These are phyloP conservation scores for Eragrostis nindensis DNA, from an alignment of 176 grass and related monocot genomes.

Conservation along the genomic window DNA sequence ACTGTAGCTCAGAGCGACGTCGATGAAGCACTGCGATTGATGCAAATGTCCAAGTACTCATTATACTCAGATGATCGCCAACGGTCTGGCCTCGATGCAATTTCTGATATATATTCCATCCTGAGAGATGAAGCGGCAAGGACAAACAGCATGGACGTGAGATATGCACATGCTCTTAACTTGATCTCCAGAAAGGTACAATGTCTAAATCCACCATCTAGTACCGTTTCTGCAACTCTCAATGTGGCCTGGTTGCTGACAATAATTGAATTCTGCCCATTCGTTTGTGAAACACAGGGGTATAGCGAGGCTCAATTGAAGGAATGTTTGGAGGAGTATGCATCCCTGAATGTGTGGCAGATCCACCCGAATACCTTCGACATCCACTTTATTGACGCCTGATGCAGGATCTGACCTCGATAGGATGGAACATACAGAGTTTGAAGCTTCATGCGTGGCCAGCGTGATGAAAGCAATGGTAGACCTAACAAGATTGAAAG, in stretches of 20 bases:
- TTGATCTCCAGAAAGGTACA: slow-evolving; percentile 99
- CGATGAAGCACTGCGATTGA: slow-evolving; percentile 86
- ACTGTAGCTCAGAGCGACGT: slow-evolving; percentile 90
- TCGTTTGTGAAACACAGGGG: slow-evolving; percentile 60
- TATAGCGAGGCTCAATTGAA: slow-evolving; percentile 97
- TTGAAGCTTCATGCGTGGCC: neutral
- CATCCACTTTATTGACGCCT: slow-evolving; percentile 93
- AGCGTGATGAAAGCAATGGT: neutral
- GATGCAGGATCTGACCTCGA: neutral
- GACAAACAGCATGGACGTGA: slow-evolving; percentile 82
- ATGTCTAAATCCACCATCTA: neutral
- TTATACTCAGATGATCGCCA: slow-evolving; percentile 93
- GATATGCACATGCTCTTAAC: slow-evolving; percentile 94
- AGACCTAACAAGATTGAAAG: slow-evolving; percentile 34
- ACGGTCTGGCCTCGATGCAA: slow-evolving; percentile 89
- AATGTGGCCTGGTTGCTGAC: slow-evolving; percentile 8
- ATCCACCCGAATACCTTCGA: slow-evolving; percentile 95
- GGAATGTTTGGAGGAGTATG: slow-evolving; percentile 97
- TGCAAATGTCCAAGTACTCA: slow-evolving; percentile 99
- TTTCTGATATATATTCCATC: slow-evolving; percentile 98
- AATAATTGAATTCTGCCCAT: neutral
- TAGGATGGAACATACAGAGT: slow-evolving; percentile 1
- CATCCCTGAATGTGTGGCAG: slow-evolving; percentile 97
- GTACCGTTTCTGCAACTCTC: neutral
- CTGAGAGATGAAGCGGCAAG: slow-evolving; percentile 92